phyloP scores from a whole-genome alignment of 106 monocot species.

The Vanilla planifolia region DNA sequence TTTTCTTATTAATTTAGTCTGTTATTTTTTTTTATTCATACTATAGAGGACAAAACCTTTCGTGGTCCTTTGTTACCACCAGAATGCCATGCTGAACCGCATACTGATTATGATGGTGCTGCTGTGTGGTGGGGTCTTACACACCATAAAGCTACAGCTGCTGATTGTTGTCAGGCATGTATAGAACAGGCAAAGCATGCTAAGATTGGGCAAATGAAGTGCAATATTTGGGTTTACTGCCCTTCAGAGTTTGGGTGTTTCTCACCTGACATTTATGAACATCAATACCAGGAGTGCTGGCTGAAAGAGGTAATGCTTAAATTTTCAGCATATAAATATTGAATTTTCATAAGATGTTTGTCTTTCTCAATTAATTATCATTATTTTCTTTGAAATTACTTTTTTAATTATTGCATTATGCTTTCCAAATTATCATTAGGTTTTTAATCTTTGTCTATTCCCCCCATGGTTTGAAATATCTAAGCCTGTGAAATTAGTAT shows the following conservation, averaged over 20 bases:
- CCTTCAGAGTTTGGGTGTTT: slow-evolving; percentile 49
- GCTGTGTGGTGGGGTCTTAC: slow-evolving; percentile 61
- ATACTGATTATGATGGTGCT: slow-evolving; percentile 57
- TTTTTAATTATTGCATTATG: not conserved
- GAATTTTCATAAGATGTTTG: not conserved
- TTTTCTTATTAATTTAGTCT: not conserved
- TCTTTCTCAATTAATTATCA: not conserved
- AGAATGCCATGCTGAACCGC: slow-evolving; percentile 43
- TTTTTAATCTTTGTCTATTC: not conserved
- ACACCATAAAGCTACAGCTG: slow-evolving; percentile 54
- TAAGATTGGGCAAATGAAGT: slow-evolving; percentile 36
- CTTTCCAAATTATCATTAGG: not conserved
- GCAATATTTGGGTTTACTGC: slow-evolving; percentile 72
- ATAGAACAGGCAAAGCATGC: slow-evolving; percentile 50
- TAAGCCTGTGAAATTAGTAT: not conserved
- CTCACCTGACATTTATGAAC: slow-evolving; percentile 54
- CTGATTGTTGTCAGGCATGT: slow-evolving; percentile 66
- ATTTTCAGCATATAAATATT: not conserved
- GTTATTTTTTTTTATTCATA: not conserved
- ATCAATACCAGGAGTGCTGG: slow-evolving; percentile 68
- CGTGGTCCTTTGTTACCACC: slow-evolving; percentile 31
- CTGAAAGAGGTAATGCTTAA: slow-evolving; percentile 36
- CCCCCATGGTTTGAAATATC: not conserved
- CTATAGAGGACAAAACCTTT: slow-evolving; percentile 36
- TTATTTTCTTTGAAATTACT: not conserved